phyloP scores from a whole-genome alignment of 164 flowering plant species.

The Chimonanthus salicifolius region DNA sequence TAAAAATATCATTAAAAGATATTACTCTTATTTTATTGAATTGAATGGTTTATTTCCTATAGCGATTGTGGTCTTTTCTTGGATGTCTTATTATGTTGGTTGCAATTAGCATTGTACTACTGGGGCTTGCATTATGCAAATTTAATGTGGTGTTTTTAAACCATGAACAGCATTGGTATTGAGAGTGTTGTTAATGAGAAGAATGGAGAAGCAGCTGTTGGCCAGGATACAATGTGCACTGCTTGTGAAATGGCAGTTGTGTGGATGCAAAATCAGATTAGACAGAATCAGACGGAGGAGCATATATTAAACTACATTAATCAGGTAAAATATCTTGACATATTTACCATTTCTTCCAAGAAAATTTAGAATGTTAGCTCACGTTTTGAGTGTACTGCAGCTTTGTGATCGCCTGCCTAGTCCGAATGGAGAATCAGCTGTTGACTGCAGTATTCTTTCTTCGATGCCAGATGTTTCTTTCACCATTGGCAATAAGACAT shows the following conservation, averaged over 20 bases:
- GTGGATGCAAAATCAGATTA: constrained; percentile 79
- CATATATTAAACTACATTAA: constrained; percentile 57
- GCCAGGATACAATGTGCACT: constrained; percentile 41
- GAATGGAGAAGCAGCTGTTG: constrained; percentile 31
- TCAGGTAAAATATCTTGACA: constrained; percentile 33
- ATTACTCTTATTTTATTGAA: too few species aligned
- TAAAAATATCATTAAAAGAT: too few species aligned
- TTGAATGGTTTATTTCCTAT: background rate
- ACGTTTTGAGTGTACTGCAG: constrained; percentile 35
- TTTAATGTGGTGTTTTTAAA: background rate
- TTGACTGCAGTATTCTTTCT: constrained; percentile 53
- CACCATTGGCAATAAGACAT: constrained; percentile 59
- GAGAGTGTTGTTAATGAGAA: constrained; percentile 63
- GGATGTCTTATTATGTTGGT: background rate
- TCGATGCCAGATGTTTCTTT: constrained; percentile 67
- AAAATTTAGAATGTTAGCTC: constrained; percentile 5
- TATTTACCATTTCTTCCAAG: background rate
- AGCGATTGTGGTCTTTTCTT: background rate
- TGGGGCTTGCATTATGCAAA: background rate
- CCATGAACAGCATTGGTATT: constrained; percentile 48
- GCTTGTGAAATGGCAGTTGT: constrained; percentile 85
- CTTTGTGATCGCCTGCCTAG: constrained; percentile 79
- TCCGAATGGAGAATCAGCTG: constrained; percentile 83
- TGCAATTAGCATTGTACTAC: background rate
- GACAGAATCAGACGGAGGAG: constrained; percentile 49